phyloP scores from a whole-genome alignment of 352 stramenopile species.

The Pythium biforme region DNA sequence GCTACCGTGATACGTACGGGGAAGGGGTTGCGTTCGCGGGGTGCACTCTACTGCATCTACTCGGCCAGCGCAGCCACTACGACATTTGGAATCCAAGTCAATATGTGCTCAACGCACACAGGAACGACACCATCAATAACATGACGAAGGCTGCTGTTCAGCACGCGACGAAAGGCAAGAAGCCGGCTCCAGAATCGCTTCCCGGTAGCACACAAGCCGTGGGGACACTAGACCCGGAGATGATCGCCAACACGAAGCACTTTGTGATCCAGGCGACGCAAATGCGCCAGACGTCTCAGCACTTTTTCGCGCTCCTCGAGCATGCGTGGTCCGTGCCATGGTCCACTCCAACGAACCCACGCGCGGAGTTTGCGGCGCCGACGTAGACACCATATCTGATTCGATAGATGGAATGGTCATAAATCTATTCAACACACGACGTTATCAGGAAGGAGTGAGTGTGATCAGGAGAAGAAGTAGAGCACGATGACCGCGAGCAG shows the following conservation, averaged over 20 bases:
- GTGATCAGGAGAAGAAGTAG: constrained; percentile 50
- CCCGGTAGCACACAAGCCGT: constrained; percentile 15
- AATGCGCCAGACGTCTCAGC: constrained; percentile 34
- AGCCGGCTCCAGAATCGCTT: background rate
- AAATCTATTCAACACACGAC: constrained; percentile 27
- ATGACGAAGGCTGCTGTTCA: constrained; percentile 13
- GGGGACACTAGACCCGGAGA: constrained; percentile 46
- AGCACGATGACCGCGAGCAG: constrained; percentile 39
- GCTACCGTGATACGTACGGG: constrained; percentile 41
- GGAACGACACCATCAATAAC: constrained; percentile 32
- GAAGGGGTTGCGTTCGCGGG: constrained; percentile 64
- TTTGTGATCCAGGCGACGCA: constrained; percentile 40
- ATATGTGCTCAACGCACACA: constrained; percentile 45
- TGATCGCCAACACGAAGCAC: constrained; percentile 36
- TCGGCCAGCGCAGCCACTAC: constrained; percentile 50
- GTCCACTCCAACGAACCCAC: background rate
- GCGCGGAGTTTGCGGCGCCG: constrained; percentile 1
- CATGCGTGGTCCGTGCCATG: constrained; percentile 27
- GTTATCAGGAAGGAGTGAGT: background rate
- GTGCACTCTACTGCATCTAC: constrained; percentile 53
- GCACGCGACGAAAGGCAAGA: constrained; percentile 13
- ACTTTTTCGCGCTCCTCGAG: constrained; percentile 49
- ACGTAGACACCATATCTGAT: background rate
- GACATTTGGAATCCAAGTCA: constrained; percentile 64
- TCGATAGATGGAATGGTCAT: background rate